Conservation (phyloP, 768 basidiomycete species). For the Kwoniella pini region DNA sequence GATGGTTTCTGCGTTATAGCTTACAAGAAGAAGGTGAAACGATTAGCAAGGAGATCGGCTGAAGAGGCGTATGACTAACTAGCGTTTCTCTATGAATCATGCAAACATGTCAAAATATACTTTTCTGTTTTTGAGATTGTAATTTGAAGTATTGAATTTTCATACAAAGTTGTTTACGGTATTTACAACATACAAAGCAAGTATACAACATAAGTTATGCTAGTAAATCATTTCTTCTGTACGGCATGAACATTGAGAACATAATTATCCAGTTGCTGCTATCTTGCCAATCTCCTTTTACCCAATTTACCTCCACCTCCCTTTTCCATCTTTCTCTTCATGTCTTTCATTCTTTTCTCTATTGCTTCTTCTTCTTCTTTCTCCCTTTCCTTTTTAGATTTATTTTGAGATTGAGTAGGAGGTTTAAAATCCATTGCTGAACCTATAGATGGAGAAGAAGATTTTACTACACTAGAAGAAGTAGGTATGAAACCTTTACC, state of each 20-base stretch:
- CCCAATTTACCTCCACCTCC: conserved; percentile 40
- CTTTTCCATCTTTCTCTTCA: conserved; percentile 41
- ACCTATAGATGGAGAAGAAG: conserved; percentile 5
- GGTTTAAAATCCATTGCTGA: conserved; percentile 17
- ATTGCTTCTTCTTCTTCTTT: conserved; percentile 34
- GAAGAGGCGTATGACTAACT: conserved; percentile 78
- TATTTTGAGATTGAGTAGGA: neutral
- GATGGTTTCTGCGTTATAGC: conserved; percentile 55
- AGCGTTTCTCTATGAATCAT: too few relatives aligned
- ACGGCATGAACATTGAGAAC: too few relatives aligned
- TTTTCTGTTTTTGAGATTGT: too few relatives aligned
- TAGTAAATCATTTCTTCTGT: too few relatives aligned
- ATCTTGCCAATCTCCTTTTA: conserved; percentile 25
- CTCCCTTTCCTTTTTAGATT: conserved; percentile 26
- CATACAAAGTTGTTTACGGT: too few relatives aligned
- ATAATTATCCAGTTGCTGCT: neutral
- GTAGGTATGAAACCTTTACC: neutral
- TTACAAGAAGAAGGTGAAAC: conserved; percentile 95
- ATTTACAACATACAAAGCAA: too few relatives aligned
- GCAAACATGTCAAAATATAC: too few relatives aligned
- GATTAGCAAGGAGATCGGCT: conserved; percentile 79
- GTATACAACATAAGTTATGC: too few relatives aligned
- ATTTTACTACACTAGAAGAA: neutral
- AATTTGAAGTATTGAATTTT: too few relatives aligned
- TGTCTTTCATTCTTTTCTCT: conserved; percentile 28